These are phyloP conservation scores for Ophiostoma quercus DNA, from an alignment of 2,329 filamentous ascomycete genomes.

Conservation along the genomic window DNA sequence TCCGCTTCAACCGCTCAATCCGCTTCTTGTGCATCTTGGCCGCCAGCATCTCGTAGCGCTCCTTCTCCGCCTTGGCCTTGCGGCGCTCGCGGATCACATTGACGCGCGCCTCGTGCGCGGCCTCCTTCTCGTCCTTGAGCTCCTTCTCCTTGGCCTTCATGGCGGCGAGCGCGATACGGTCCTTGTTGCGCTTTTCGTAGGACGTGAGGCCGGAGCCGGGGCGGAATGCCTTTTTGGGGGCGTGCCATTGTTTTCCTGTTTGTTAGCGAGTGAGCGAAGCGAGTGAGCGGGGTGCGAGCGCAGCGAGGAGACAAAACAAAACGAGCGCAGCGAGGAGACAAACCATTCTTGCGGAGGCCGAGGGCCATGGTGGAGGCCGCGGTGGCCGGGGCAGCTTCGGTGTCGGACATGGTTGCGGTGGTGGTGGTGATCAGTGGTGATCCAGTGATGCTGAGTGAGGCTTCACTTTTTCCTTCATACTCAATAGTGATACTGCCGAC, in stretches of 20 bases:
- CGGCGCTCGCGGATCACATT: slow-evolving; percentile 79
- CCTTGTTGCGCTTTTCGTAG: slow-evolving; percentile 69
- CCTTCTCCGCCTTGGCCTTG: slow-evolving; percentile 85
- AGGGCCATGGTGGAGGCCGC: slow-evolving; percentile 37
- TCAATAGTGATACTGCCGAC: slow-evolving; percentile 13
- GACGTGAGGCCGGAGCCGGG: slow-evolving; percentile 71
- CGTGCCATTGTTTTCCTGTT: slow-evolving; percentile 96
- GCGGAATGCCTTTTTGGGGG: slow-evolving; percentile 76
- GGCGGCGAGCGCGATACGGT: slow-evolving; percentile 64
- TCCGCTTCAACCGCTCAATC: slow-evolving; percentile 85
- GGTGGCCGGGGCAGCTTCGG: slow-evolving; percentile 34
- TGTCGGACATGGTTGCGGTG: slow-evolving; percentile 42
- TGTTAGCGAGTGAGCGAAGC: neutral
- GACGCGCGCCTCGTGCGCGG: slow-evolving; percentile 64
- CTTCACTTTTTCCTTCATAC: slow-evolving; percentile 11
- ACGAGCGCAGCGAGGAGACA: slow-evolving; percentile 24
- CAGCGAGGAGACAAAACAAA: neutral
- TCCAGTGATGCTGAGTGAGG: neutral
- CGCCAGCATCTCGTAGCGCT: slow-evolving; percentile 86
- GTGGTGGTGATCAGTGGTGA: neutral
- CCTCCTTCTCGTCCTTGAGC: slow-evolving; percentile 92
- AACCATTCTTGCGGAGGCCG: slow-evolving; percentile 83
- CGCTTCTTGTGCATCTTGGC: slow-evolving; percentile 97
- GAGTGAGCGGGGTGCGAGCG: no score
- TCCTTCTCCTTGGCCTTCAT: slow-evolving; percentile 91